A percentile compares a stretch with the other conserved stretches of the same genome.
Evolutionary conservation across 2,329 filamentous ascomycete species (phyloP).

Genomic region (Claviceps humidiphila): DNA sequence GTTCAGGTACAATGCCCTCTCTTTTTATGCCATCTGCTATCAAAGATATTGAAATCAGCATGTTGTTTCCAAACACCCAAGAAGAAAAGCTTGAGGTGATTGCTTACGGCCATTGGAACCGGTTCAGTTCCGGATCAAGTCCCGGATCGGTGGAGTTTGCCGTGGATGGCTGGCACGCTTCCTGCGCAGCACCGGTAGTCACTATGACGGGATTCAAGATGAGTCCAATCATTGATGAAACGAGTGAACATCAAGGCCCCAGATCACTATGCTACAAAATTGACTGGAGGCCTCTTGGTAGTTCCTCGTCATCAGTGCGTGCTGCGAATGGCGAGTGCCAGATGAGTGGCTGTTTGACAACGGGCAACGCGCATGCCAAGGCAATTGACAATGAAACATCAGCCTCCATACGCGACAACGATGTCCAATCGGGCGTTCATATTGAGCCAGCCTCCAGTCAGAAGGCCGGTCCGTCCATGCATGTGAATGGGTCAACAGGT

Average conservation of each 20-base stretch:
- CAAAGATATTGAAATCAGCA: conserved; percentile 16
- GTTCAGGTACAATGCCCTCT: conserved; percentile 14
- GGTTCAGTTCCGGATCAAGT: conserved; percentile 11
- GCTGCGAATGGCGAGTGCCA: too few species aligned
- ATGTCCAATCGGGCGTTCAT: background rate
- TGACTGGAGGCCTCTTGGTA: conserved; percentile 24
- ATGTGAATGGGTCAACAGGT: background rate
- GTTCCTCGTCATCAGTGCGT: conserved; percentile 7
- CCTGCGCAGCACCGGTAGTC: conserved; percentile 18
- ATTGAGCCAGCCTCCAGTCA: background rate
- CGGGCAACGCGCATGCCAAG: background rate
- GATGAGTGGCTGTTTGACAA: background rate
- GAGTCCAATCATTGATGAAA: conserved; percentile 26
- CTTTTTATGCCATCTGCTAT: conserved; percentile 25
- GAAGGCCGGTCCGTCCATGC: too few species aligned
- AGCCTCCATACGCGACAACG: background rate
- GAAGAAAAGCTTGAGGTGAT: conserved; percentile 18
- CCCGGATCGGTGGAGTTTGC: conserved; percentile 19
- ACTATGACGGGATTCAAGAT: conserved; percentile 24
- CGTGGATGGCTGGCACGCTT: conserved; percentile 20
- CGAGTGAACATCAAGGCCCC: conserved; percentile 8
- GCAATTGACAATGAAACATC: background rate
- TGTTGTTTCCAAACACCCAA: conserved; percentile 11
- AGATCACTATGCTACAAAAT: conserved; percentile 29
- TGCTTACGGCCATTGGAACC: conserved; percentile 13